phyloP scores from a whole-genome alignment of 192 early-diverging fungal genomes.

The Lunasporangiospora selenospora region DNA sequence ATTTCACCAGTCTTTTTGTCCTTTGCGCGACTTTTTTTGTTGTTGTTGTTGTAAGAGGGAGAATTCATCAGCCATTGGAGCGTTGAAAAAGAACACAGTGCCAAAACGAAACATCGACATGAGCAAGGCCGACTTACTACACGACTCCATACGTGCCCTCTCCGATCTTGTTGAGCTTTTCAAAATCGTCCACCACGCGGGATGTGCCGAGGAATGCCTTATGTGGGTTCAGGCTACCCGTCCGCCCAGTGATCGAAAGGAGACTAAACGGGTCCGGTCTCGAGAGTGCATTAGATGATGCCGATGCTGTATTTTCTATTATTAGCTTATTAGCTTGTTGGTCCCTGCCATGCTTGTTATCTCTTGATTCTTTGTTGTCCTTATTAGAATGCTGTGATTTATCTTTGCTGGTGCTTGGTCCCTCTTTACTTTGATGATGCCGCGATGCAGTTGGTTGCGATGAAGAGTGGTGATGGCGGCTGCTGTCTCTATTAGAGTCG shows the following conservation, averaged over 20 bases:
- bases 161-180: slow-evolving; percentile 88
- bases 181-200: slow-evolving; percentile 84
- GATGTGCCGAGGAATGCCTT: slow-evolving; percentile 70
- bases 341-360: slow-evolving; percentile 1
- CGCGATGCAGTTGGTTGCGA: background rate
- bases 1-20: slow-evolving; percentile 53
- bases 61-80: background rate
- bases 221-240: slow-evolving; percentile 29
- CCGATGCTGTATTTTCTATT: background rate
- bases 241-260: slow-evolving; percentile 36
- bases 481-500: background rate
- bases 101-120: too few relatives aligned
- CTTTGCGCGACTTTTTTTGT: slow-evolving; percentile 60
- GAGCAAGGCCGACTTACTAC: slow-evolving; percentile 74
- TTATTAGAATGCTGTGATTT: too few relatives aligned
- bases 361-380: slow-evolving; percentile 9
- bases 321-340: background rate
- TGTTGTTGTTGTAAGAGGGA: too few relatives aligned
- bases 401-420: background rate
- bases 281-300: background rate
- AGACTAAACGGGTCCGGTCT: slow-evolving; percentile 31
- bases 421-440: slow-evolving; percentile 3
- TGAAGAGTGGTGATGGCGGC: slow-evolving; percentile 8
- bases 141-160: slow-evolving; percentile 96
- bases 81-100: too few relatives aligned